Evolutionary conservation across 1,284 basidiomycete species (phyloP), one percentile per base, ranked within the genome.

Genomic region (Sporisorium exsertum): DNA sequence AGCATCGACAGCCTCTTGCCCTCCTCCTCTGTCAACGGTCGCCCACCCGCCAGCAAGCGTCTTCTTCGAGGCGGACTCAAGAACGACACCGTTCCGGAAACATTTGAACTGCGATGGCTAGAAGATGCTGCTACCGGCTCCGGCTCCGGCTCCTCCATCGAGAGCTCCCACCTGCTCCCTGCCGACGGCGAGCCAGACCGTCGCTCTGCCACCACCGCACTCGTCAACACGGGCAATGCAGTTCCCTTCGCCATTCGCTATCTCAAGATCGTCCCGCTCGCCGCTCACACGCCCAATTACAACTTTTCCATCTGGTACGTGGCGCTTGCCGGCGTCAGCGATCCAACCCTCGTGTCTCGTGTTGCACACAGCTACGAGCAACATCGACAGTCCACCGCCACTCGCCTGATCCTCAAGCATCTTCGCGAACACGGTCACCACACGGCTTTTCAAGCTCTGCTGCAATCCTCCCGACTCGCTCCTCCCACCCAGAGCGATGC

Each of bases 391-490:
- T 69, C 67, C 15, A 65, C 65, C 0, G 77, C 83, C 5, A 71
- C 76, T 0, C 81, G 82, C 37, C 75, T 86, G 27, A 80, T 86
- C 40, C 88, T 94, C 61, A 94, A 93, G 78, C 91, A 93, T 79
- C 89, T 94, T 40, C 90, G 93, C 50, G 90, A 92, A 83, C 89
- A 91, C 35, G 90, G 92, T 18, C 89, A 93, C 57, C 87, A 93
- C 43, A 88, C 90, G 0, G 90, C 92, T 1, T 93, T 90, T 81
- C 60, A 71, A 46, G 75, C 77, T 0, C 60, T 82, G 20, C 68
- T 80, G 26, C 59, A 77, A 20, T 77, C 77, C 18, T 74, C 73
- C 0, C 66, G 69, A 24, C 72, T 81, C n/a, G 71, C 47, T 4
- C 64, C 57, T 29, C 58, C 51, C 2, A 29, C 22, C 6, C 50